Evolutionary conservation across 495 filamentous ascomycete species (phyloP), one percentile per base, ranked within the genome.

Genomic region (Penicillium roqueforti): DNA sequence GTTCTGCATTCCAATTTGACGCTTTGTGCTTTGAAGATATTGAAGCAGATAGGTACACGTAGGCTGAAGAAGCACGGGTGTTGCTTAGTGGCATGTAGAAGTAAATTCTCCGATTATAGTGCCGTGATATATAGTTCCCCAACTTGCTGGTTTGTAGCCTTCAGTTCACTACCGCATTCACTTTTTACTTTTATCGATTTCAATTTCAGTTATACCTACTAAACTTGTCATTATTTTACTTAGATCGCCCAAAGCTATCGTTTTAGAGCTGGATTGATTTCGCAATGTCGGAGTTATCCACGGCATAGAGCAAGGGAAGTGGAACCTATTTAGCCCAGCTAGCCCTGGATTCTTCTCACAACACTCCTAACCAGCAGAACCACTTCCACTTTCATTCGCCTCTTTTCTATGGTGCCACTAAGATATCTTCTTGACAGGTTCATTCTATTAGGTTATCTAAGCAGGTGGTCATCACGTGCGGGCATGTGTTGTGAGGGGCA

Each of bases 21-120:
- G 50, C 60, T 60, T 38, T 52, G 51, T 54, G 51, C 47, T 51
- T 14, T 16, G 39, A 42, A 43, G 29, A 52, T 20, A 19, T 16
- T 38, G 47, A 57, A 59, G 52, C 55, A 63, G 38, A 63, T 62
- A 63, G 55, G 60, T 65, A 68, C 68, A 75, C 68, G 70, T 75
- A 72, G 61, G 44, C 52, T 55, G 31, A 36, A 22, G 41, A 26
- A 26, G 23, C 18, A 31, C 48, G 53, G 34, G 25, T 53, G 14
- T 37, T 23, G 4, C 16, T 44, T 45, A 26, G 18, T 1, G 11
- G 28, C 22, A 38, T 53, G 51, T 39, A 53, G 13, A 18, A 16
- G 36, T 51, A 54, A 52, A 57, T 52, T 53, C 42, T 65, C 59
- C 55, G 53, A 53, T 48, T 20, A 38, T 51, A 9, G 25, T 18